Evolutionary conservation across 192 early-diverging fungal species (phyloP).

Genomic region (Coemansia sp.): DNA sequence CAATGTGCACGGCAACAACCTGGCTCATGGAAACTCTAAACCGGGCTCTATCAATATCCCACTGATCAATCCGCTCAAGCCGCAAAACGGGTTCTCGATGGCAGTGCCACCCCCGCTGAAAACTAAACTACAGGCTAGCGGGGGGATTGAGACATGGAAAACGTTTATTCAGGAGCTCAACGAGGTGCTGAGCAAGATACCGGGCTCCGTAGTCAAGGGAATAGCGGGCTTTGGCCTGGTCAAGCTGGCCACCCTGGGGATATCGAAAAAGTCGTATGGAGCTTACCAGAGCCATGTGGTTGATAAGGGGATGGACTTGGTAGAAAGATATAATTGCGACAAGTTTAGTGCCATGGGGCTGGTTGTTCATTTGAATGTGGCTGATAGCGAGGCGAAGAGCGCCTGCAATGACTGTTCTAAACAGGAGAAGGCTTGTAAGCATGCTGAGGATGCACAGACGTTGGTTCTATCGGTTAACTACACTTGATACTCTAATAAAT

Average conservation of each 20-base stretch:
- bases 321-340: conserved; percentile 28
- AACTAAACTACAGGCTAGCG: background rate
- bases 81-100: conserved; percentile 31
- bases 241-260: conserved; percentile 24
- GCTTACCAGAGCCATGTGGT: conserved; percentile 17
- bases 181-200: conserved; percentile 20
- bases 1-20: no score
- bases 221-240: conserved; percentile 28
- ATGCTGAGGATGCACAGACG: no score
- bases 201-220: conserved; percentile 19
- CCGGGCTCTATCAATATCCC: conserved; percentile 10
- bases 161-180: conserved; percentile 17
- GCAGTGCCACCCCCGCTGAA: conserved; percentile 14
- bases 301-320: conserved; percentile 14
- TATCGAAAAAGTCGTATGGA: conserved; percentile 11
- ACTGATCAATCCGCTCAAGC: conserved; percentile 21
- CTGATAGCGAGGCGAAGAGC: no score
- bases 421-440: no score
- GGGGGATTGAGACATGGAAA: background rate
- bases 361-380: background rate
- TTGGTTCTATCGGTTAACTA: no score
- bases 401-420: no score
- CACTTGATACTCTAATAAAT: no score
- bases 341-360: conserved; percentile 34
- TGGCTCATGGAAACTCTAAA: no score